Base-by-base conservation (phyloP, 805 yeast species). In the Vanderwaltozyma tropicalis region DNA sequence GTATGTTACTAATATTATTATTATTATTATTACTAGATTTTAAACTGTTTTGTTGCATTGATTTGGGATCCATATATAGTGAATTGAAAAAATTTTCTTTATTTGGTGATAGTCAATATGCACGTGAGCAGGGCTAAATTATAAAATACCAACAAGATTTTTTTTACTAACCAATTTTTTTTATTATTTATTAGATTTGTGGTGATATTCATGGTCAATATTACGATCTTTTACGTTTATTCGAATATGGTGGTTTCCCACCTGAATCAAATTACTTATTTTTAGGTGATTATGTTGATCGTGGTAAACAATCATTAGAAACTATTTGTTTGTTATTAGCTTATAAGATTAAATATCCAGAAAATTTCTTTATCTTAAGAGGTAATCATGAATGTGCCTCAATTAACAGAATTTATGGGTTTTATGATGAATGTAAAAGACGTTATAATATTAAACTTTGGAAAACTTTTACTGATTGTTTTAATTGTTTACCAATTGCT, bases 181-280 rank as follows among this genome's bases (percentile, higher is more conserved):
- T 20, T 38, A 33, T 37, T 43, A 35, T 26, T 18, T 31, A 22
- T 21, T 43, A 73, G 68, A 82, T 82, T 42, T 87, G 96, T 68
- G 98, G 98, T 64, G 98, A 89, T 63, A 92, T 89, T 56, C 98
- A 89, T 63, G 98, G 98, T 41, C 98, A 89, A 67, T 89, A 92
- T 66, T 89, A 89, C 60, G 98, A 89, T 64, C 75, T 89, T 53
- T 73, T 89, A 61, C 81, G 98, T 64, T 74, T 89, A 53, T 89
- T 89, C 56, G 97, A 92, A 68, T 89, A 89, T 59, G 97, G 98
- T 53, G 98, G 97, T 2, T 89, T 92, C 72, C 98, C 98, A 1
- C 98, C 98, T 11, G 97, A 92, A 63, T 94, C 97, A 15, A 89
- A 89, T 68, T 89, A 89, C 67, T 69, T 89, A 53, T 89, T 89